Evolutionary conservation across 108 stramenopile species (phyloP).

Genomic region (Poteriospumella lacustris): DNA sequence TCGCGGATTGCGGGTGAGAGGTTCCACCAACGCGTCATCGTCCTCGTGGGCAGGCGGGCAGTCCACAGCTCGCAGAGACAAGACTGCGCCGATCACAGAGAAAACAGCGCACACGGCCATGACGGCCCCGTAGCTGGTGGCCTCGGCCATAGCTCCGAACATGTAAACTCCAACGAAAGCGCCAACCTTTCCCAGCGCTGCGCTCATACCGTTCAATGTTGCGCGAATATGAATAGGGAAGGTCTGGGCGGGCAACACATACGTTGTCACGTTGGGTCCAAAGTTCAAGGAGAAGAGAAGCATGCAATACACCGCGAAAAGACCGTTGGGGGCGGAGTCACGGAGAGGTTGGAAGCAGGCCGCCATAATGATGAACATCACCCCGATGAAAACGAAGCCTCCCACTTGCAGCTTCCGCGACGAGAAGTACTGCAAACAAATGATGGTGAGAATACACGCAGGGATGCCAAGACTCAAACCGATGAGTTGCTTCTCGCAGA

Average conservation of each 20-base stretch:
- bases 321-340: background rate
- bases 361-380: slow-evolving; percentile 11
- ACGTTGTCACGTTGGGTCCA: slow-evolving; percentile 26
- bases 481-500: background rate
- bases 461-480: background rate
- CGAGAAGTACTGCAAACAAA: background rate
- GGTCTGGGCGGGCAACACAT: slow-evolving; percentile 4
- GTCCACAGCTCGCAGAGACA: no score
- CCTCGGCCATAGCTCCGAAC: slow-evolving; percentile 11
- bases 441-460: background rate
- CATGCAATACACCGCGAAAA: slow-evolving; percentile 1
- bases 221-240: slow-evolving; percentile 12
- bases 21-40: no score
- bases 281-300: slow-evolving; percentile 12
- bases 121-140: background rate
- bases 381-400: slow-evolving; percentile 1
- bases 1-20: no score
- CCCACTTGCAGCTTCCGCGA: background rate
- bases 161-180: slow-evolving; percentile 21
- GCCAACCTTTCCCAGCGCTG: slow-evolving; percentile 19
- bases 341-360: background rate
- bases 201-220: slow-evolving; percentile 13
- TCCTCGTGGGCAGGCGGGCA: no score
- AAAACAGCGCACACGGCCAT: slow-evolving; percentile 18
- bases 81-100: background rate